Base-by-base conservation (phyloP, 805 yeast genomes). In the Nakazawaea wickerhamii region DNA sequence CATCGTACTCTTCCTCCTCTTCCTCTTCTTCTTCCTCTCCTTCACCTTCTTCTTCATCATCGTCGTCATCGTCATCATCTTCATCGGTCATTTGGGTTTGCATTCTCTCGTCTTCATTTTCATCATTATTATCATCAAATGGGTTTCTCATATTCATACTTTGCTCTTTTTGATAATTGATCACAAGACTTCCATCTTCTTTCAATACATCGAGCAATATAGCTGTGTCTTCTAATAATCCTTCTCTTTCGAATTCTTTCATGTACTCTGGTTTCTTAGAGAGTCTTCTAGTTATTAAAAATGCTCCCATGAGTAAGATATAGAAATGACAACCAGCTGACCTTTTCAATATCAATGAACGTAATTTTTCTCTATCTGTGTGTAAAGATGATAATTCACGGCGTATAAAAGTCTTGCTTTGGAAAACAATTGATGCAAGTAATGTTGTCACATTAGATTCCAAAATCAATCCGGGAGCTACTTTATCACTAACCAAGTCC, bases 161-260 rank as follows among this genome's bases (percentile, higher is more conserved):
- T 25, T 17, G 19, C 15, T 31, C 22, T 23, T 22, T 25, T 14
- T 32, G 15, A 15, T 25, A 15, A 44, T 41, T 26, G 50, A 38
- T 26, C 35, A 35, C 26, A 13, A 22, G 20, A 32, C 33, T 37
- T 9, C 18, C 45, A 34, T 54, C 56, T 5, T 30, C 37, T 18
- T 44, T 46, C 31, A 57, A 44, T 7, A 52, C 48, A 20, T 59
- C 60, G 8, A 63, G 41, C 3, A 77, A 58, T 0, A 53, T 45
- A 1, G 60, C 49, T 8, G 73, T 64, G 53, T 81, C 86, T 14
- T 70, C 59, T 4, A 81, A 55, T n/a, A 84, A 59, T 0, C 96
- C 96, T 52, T 87, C 95, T 43, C 84, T 71, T 51, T 75, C 82
- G 48, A 87, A 75, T 7, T 65, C 68, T 0, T 57, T 52, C 5